A percentile compares a stretch with the other conserved stretches of the same genome.
These are phyloP conservation scores for Bipolaris gigantea DNA, from an alignment of 2,329 filamentous ascomycete species.

Conservation along the genomic window DNA sequence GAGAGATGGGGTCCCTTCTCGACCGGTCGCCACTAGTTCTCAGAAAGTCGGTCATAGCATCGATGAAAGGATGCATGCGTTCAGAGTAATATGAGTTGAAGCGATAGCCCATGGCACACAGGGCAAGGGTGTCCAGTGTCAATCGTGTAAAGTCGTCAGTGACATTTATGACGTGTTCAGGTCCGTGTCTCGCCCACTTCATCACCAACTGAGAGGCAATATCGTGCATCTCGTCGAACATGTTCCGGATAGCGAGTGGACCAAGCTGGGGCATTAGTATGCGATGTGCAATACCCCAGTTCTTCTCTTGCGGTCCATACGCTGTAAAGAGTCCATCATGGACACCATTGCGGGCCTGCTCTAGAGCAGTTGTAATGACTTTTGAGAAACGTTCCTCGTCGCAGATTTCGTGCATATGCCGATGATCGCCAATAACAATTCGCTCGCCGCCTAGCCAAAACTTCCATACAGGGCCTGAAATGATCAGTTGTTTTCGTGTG, in stretches of 20 bases:
- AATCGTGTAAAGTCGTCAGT: slow-evolving; percentile 46
- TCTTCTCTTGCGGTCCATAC: slow-evolving; percentile 42
- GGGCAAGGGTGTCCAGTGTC: slow-evolving; percentile 44
- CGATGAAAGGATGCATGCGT: slow-evolving; percentile 43
- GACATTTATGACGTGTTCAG: slow-evolving; percentile 38
- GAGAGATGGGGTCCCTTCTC: slow-evolving; percentile 33
- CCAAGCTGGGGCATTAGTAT: slow-evolving; percentile 70
- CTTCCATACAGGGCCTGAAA: slow-evolving; percentile 39
- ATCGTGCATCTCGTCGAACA: slow-evolving; percentile 64
- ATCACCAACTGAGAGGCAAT: slow-evolving; percentile 66
- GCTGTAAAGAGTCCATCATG: slow-evolving; percentile 50
- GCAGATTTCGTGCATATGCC: slow-evolving; percentile 46
- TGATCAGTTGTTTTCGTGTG: slow-evolving; percentile 4
- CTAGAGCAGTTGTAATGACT: slow-evolving; percentile 30
- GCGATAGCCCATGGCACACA: slow-evolving; percentile 48
- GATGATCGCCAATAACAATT: slow-evolving; percentile 37
- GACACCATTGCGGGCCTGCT: slow-evolving; percentile 41
- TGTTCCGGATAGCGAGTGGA: slow-evolving; percentile 65
- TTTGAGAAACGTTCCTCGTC: slow-evolving; percentile 45
- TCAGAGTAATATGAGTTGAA: slow-evolving; percentile 48
- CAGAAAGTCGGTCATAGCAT: slow-evolving; percentile 46
- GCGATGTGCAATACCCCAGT: slow-evolving; percentile 62
- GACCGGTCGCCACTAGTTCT: slow-evolving; percentile 41
- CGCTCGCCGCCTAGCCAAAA: slow-evolving; percentile 36
- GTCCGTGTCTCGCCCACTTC: slow-evolving; percentile 65